phyloP scores from a whole-genome alignment of 176 grass and related monocot species.

The Oryza punctata region DNA sequence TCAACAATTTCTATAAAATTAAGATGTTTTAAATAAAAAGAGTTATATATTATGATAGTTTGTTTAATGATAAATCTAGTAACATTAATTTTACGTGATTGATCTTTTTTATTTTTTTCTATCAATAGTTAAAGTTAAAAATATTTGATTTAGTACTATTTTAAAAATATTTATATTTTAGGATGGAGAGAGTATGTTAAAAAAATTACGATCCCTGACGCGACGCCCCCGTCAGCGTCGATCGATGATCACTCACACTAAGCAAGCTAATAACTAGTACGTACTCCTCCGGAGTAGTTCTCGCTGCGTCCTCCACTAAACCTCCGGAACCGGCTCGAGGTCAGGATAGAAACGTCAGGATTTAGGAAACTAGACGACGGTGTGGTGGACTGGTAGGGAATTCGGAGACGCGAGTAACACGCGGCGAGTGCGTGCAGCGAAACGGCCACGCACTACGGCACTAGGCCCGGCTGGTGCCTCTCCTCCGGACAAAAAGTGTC shows the following conservation, averaged over 20 bases:
- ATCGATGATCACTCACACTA: background rate
- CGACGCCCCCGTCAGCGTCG: slow-evolving; percentile 15
- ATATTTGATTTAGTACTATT: too few species aligned
- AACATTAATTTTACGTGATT: too few species aligned
- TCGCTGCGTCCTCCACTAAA: background rate
- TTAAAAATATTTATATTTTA: too few species aligned
- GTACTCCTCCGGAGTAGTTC: background rate
- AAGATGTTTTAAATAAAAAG: too few species aligned
- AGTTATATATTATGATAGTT: too few species aligned
- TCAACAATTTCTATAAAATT: too few species aligned
- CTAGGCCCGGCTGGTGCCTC: background rate
- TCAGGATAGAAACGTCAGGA: slow-evolving; percentile 11
- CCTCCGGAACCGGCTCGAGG: background rate
- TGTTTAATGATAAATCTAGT: too few species aligned
- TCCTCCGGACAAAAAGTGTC: background rate
- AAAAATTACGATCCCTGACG: background rate
- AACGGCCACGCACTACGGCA: background rate
- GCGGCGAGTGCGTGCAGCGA: background rate
- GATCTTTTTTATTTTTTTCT: too few species aligned
- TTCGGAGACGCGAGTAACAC: slow-evolving; percentile 27
- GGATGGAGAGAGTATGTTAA: too few species aligned
- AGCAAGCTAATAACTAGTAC: background rate
- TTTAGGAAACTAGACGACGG: background rate
- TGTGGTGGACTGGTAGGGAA: background rate
- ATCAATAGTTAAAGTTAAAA: too few species aligned